These are phyloP conservation scores for Neoconidiobolus thromboides DNA, from an alignment of 371 early-diverging fungal genomes.

Conservation along the genomic window DNA sequence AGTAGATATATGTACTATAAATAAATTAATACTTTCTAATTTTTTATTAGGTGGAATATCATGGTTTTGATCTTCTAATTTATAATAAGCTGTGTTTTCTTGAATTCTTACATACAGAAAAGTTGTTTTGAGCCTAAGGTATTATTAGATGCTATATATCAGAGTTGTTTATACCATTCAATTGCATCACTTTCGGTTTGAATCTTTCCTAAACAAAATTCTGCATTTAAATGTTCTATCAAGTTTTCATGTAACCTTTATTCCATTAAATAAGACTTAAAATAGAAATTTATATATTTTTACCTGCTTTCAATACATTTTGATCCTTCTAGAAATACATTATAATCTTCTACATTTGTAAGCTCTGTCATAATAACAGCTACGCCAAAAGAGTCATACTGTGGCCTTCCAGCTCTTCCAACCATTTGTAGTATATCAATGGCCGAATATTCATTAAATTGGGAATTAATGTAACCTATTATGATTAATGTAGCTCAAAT, in stretches of 20 bases:
- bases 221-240: slow-evolving; percentile 65
- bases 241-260: slow-evolving; percentile 42
- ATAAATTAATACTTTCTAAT: slow-evolving; percentile 18
- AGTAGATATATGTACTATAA: neutral
- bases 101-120: slow-evolving; percentile 46
- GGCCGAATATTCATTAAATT: slow-evolving; percentile 37
- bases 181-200: slow-evolving; percentile 25
- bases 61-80: slow-evolving; percentile 12
- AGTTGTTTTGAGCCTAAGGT: slow-evolving; percentile 40
- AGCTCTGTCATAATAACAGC: slow-evolving; percentile 56
- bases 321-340: slow-evolving; percentile 28
- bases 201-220: slow-evolving; percentile 57
- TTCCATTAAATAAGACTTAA: slow-evolving; percentile 6
- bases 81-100: slow-evolving; percentile 39
- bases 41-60: slow-evolving; percentile 16
- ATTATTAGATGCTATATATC: neutral
- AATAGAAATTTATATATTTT: slow-evolving; percentile 11
- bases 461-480: slow-evolving; percentile 35
- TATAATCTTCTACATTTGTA: slow-evolving; percentile 28
- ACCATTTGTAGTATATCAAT: slow-evolving; percentile 74
- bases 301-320: slow-evolving; percentile 45
- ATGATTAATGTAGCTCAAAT: slow-evolving; percentile 11
- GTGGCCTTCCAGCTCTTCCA: slow-evolving; percentile 83
- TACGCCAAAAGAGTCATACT: slow-evolving; percentile 53
- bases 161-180: slow-evolving; percentile 25